Evolutionary conservation across 164 flowering plant species (phyloP), one percentile per base, ranked within the genome.

Genomic region (Macadamia tetraphylla): DNA sequence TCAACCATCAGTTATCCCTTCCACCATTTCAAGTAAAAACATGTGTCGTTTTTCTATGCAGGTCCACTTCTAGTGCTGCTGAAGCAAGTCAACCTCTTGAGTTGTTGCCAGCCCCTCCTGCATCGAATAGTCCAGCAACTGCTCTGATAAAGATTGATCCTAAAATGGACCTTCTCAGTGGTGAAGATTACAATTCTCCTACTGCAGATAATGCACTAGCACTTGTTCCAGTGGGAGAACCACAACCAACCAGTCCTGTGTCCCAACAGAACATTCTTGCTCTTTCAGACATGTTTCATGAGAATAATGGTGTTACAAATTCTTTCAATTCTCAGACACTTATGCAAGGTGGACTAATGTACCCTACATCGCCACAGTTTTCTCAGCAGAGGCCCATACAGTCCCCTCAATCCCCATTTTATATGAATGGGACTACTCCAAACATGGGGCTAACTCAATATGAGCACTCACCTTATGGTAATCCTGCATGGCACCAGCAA

Each of bases 131-230:
- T 29, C 60, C 74, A n/a, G 66, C 32, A 61, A 64, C 67, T 49
- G 62, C 79, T 74, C 43, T 84, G 29, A 67, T 71, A 14, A 82
- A 71, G 64, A 76, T 74, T 58, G 79, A 79, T 67, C 86, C 93
- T 13, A 88, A 81, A 69, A 79, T 86, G 58, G 98, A 90, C 74
- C 89, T 95, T 67, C 85, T 92, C 52, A 89, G 99, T 66, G 97
- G 96, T 63, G 98, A 89, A 71, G 89, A 84, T 76, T 87, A 80
- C 71, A 78, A 72, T 73, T 82, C 92, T 66, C 87, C 92, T 17
- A 79, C 78, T 10, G 83, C 85, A 59, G 84, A 82, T 3, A 79
- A 70, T 78, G 71, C 87, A 13, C 69, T 90, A 66, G 98, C 98
- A 61, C 85, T 94, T 71, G 98, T 94, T 80, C 89, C 99, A 51